Conservation (phyloP, 768 basidiomycete genomes). For the Lactarius akahatsu region DNA sequence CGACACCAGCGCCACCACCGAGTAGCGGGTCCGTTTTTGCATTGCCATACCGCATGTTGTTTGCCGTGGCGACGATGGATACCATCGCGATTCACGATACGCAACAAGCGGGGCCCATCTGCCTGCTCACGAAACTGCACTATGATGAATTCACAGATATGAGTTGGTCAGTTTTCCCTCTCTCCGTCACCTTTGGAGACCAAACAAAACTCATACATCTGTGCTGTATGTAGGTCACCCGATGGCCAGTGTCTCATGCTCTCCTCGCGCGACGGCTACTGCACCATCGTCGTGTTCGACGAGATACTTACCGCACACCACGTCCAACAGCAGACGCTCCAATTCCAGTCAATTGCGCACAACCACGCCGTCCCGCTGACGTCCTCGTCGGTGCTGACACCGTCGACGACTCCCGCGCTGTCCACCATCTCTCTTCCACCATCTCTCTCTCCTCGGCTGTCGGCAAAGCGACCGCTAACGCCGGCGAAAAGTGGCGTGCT, state of each 20-base stretch:
- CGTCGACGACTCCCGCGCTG: conserved; percentile 40
- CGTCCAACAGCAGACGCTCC: conserved; percentile 88
- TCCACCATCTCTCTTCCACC: conserved; percentile 28
- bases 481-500: conserved; percentile 29
- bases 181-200: background rate
- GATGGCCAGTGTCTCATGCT: conserved; percentile 93
- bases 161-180: conserved; percentile 67
- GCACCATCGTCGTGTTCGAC: conserved; percentile 92
- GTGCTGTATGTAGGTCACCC: conserved; percentile 72
- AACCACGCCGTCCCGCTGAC: conserved; percentile 71
- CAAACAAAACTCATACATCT: background rate
- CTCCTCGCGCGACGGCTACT: conserved; percentile 94
- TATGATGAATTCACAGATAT: conserved; percentile 98
- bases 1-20: conserved; percentile 51
- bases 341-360: conserved; percentile 88
- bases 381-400: conserved; percentile 39
- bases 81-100: conserved; percentile 94
- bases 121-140: conserved; percentile 89
- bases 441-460: conserved; percentile 26
- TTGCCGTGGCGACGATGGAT: conserved; percentile 96
- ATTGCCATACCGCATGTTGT: conserved; percentile 91
- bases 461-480: conserved; percentile 34
- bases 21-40: conserved; percentile 73
- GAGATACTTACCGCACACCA: conserved; percentile 87
- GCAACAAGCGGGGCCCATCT: conserved; percentile 90